phyloP scores from a whole-genome alignment of 1,284 basidiomycete genomes.

The Cryptococcus sp. region DNA sequence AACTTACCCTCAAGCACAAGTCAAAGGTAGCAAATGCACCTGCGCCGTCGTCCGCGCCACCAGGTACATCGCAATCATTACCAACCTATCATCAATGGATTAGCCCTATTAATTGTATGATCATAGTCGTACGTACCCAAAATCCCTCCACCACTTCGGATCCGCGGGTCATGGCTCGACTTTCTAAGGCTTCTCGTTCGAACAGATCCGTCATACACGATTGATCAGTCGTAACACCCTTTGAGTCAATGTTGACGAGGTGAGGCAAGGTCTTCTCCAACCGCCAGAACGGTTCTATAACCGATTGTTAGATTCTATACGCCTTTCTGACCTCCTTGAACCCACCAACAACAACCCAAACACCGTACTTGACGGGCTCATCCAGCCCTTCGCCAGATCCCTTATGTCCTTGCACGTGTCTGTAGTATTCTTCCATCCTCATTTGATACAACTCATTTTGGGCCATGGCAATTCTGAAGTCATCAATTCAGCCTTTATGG shows the following conservation, averaged over 20 bases:
- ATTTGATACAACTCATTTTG: conserved; percentile 49
- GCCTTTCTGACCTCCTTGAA: conserved; percentile 1
- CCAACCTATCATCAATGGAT: conserved; percentile 30
- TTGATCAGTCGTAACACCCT: conserved; percentile 49
- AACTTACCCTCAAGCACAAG: conserved; percentile 42
- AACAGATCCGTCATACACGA: conserved; percentile 56
- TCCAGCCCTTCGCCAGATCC: conserved; percentile 39
- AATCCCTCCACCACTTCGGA: conserved; percentile 69
- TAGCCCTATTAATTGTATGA: neutral
- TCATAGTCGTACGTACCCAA: conserved; percentile 52
- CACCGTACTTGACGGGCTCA: conserved; percentile 71
- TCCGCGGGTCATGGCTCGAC: conserved; percentile 63
- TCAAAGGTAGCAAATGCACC: conserved; percentile 41
- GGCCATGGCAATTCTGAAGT: conserved; percentile 41
- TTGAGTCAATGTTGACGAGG: conserved; percentile 58
- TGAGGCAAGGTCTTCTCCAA: conserved; percentile 57
- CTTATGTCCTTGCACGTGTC: conserved; percentile 15
- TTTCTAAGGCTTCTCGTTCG: conserved; percentile 50
- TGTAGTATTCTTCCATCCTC: conserved; percentile 45
- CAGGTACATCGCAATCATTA: conserved; percentile 53
- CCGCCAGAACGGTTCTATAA: conserved; percentile 58
- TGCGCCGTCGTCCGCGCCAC: conserved; percentile 40
- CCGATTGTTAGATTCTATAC: neutral
- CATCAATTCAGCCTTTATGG: neutral
- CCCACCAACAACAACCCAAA: conserved; percentile 75